Percentiles rank a stretch among this genome's conserved stretches.
phyloP scores from a whole-genome alignment of 768 basidiomycete genomes.

The Amanita rimosa region DNA sequence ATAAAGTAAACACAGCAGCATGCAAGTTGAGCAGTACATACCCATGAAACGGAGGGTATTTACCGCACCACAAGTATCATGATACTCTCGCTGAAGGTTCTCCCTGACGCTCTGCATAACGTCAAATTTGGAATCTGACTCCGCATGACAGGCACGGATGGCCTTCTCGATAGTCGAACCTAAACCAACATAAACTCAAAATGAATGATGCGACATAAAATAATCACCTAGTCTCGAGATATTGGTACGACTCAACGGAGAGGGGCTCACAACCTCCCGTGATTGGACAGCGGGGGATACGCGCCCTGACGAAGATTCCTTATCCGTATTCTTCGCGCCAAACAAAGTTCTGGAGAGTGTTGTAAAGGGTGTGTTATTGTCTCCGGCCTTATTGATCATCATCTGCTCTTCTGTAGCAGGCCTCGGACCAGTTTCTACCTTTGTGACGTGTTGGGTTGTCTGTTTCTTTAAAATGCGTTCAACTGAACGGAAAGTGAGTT shows the following conservation, averaged over 20 bases:
- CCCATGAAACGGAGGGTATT: constrained; percentile 56
- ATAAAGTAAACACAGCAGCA: neutral
- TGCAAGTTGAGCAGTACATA: constrained; percentile 15
- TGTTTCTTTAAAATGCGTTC: constrained; percentile 87
- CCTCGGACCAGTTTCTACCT: neutral
- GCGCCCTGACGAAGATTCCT: neutral
- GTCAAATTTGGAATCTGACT: constrained; percentile 50
- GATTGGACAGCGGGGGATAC: neutral
- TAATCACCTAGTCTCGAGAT: neutral
- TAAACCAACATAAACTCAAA: neutral
- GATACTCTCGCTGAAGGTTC: constrained; percentile 71
- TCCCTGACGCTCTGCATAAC: constrained; percentile 67
- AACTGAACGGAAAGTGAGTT: constrained; percentile 34
- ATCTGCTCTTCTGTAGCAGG: neutral
- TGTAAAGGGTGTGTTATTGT: neutral
- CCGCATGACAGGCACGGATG: constrained; percentile 59
- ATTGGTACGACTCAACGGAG: constrained; percentile 1
- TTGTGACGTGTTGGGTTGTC: constrained; percentile 33
- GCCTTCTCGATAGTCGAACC: constrained; percentile 57
- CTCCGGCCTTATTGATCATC: neutral
- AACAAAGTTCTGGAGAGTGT: neutral
- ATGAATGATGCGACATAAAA: neutral
- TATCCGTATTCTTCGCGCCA: neutral
- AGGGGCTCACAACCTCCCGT: neutral
- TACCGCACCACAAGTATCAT: constrained; percentile 58